phyloP scores from a whole-genome alignment of 345 rosid species.

The Eucalyptus lansdowneana region DNA sequence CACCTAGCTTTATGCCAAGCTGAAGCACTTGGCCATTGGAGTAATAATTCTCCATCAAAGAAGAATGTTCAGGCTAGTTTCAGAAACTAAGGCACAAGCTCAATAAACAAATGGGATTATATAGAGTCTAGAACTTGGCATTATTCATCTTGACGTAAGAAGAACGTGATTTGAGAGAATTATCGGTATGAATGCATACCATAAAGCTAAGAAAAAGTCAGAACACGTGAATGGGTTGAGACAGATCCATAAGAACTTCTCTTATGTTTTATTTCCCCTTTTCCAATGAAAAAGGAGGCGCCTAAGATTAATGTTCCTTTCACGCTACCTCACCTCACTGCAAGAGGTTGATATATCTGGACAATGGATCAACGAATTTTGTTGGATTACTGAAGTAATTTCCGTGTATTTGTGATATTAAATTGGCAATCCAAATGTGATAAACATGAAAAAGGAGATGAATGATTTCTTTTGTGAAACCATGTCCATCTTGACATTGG shows the following conservation, averaged over 20 bases:
- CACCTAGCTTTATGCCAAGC: slow-evolving; percentile 41
- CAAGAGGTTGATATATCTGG: not conserved
- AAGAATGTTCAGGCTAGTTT: slow-evolving; percentile 14
- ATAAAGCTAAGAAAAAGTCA: not conserved
- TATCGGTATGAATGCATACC: not conserved
- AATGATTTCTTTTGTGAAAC: not conserved
- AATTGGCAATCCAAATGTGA: not conserved
- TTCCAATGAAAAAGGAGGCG: not conserved
- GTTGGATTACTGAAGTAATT: not conserved
- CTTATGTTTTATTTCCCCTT: not conserved
- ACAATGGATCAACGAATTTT: not conserved
- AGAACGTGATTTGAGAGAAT: not conserved
- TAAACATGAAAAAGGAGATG: not conserved
- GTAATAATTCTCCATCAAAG: slow-evolving; percentile 22
- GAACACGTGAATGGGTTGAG: not conserved
- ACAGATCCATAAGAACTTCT: not conserved
- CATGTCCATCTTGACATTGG: not conserved
- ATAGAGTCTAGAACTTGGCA: not conserved
- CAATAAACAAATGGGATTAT: not conserved
- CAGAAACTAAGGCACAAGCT: slow-evolving; percentile 18
- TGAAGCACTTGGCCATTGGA: slow-evolving; percentile 15
- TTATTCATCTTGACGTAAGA: not conserved
- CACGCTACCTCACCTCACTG: not conserved
- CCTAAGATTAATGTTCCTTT: not conserved
- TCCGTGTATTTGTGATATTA: not conserved